These are phyloP conservation scores for Podosphaera leucotricha DNA, from an alignment of 2,329 filamentous ascomycete species.

Conservation along the genomic window DNA sequence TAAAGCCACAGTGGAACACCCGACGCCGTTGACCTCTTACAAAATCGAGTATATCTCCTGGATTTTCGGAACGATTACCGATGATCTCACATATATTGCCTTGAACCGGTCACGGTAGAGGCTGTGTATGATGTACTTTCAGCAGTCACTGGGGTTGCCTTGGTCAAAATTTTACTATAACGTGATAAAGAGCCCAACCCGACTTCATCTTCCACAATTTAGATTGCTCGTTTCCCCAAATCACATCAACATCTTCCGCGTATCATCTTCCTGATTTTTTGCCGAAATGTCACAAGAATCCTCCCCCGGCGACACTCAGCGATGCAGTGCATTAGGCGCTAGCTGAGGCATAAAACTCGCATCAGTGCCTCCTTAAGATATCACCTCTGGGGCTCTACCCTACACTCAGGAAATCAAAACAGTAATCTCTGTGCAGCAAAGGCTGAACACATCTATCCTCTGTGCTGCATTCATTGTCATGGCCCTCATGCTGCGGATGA, in stretches of 20 bases:
- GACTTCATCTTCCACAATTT: neutral
- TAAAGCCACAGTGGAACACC: neutral
- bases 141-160: neutral
- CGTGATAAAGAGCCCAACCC: neutral
- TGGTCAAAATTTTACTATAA: neutral
- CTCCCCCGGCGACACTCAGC: neutral
- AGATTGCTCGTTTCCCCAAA: neutral
- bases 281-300: neutral
- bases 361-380: neutral
- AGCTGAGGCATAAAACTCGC: neutral
- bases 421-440: neutral
- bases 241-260: neutral
- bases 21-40: neutral
- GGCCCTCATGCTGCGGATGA: too few relatives aligned
- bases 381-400: neutral
- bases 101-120: neutral
- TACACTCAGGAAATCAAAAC: neutral
- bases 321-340: neutral
- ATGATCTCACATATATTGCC: neutral
- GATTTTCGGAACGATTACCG: neutral
- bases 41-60: neutral
- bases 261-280: neutral
- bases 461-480: too few relatives aligned
- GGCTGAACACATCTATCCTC: too few relatives aligned
- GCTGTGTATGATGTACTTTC: neutral